Percentiles rank a stretch among this genome's conserved stretches.
phyloP scores from a whole-genome alignment of 23 red algal species.

The Agarophyton chilense region DNA sequence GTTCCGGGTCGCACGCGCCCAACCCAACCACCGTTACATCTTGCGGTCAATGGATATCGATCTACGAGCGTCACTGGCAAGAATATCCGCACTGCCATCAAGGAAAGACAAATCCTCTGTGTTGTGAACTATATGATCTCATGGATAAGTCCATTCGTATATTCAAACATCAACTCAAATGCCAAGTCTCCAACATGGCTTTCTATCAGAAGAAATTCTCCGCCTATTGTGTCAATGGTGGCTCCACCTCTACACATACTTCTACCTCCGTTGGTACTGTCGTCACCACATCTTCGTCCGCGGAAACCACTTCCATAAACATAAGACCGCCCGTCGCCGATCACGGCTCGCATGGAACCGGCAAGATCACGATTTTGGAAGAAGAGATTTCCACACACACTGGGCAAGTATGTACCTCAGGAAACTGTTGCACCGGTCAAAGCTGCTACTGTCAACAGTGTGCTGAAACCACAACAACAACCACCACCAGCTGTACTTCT shows the following conservation, averaged over 20 bases:
- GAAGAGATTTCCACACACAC: constrained; percentile 12
- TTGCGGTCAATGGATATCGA: constrained; percentile 30
- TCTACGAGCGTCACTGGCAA: constrained; percentile 52
- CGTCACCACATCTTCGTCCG: neutral
- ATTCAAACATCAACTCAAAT: constrained; percentile 28
- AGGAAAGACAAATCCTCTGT: constrained; percentile 10
- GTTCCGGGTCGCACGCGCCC: constrained; percentile 1
- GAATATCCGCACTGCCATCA: constrained; percentile 33
- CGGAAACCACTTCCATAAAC: constrained; percentile 1
- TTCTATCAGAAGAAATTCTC: constrained; percentile 29
- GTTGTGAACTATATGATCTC: constrained; percentile 53
- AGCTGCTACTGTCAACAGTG: neutral
- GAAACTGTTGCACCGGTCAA: constrained; percentile 18
- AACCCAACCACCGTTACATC: constrained; percentile 4
- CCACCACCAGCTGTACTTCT: neutral
- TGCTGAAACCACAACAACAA: neutral
- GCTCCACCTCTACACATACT: neutral
- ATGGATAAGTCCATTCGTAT: constrained; percentile 61
- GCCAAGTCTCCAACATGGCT: constrained; percentile 39
- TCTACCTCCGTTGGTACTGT: neutral
- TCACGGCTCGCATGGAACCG: constrained; percentile 30
- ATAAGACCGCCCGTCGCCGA: neutral
- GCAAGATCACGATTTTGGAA: constrained; percentile 15
- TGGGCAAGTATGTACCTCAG: neutral
- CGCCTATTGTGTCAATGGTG: neutral